Evolutionary conservation across 345 rosid genomes (phyloP).

Genomic region (Corchorus olitorius): DNA sequence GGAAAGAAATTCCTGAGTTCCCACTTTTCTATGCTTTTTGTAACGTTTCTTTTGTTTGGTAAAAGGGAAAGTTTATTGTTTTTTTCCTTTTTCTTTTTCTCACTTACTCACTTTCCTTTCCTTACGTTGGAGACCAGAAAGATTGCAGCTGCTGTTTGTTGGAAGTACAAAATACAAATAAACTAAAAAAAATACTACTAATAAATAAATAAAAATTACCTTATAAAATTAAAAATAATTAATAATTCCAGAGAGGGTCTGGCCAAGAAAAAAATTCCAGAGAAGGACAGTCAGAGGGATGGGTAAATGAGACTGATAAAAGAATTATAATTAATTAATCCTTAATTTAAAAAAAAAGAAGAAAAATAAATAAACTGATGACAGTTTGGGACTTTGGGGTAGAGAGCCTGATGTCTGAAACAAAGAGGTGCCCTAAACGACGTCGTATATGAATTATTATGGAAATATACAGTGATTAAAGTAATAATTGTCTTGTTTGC

Average conservation of each 20-base stretch:
- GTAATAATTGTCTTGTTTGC: background rate
- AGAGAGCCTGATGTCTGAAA: too few species aligned
- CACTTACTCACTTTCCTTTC: slow-evolving; percentile 10
- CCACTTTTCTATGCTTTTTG: slow-evolving; percentile 42
- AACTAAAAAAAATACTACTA: background rate
- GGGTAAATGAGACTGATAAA: background rate
- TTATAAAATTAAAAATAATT: too few species aligned
- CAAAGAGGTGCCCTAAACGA: background rate
- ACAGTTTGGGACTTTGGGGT: background rate
- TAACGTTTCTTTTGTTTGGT: slow-evolving; percentile 47
- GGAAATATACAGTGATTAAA: background rate
- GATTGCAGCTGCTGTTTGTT: slow-evolving; percentile 30
- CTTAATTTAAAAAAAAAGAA: background rate
- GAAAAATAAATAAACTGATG: background rate
- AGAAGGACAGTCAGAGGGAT: background rate
- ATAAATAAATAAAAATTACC: too few species aligned
- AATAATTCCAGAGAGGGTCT: too few species aligned
- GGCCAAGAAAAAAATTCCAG: too few species aligned
- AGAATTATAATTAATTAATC: too few species aligned
- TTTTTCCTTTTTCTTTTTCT: slow-evolving; percentile 12
- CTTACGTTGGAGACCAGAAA: slow-evolving; percentile 30
- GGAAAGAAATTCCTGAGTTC: slow-evolving; percentile 34
- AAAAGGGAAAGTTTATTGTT: slow-evolving; percentile 53
- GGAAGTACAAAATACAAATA: background rate
- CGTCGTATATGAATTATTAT: slow-evolving; percentile 2